phyloP scores from a whole-genome alignment of 1,139 yeast genomes.

The Diutina scorzettiae region DNA sequence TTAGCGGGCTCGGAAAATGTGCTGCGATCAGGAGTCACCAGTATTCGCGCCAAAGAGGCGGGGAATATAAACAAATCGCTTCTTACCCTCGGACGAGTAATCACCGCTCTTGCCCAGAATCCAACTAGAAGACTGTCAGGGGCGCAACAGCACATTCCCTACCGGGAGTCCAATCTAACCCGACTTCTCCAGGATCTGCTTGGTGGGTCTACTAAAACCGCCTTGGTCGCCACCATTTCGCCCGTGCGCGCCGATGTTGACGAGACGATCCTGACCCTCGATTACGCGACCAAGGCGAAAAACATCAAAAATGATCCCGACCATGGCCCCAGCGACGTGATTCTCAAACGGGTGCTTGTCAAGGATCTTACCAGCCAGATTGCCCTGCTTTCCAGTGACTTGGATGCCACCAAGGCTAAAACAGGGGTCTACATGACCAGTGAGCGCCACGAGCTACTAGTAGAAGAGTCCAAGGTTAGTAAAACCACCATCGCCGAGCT shows the following conservation, averaged over 20 bases:
- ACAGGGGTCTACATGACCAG: conserved; percentile 17
- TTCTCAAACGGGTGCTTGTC: conserved; percentile 47
- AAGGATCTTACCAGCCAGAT: conserved; percentile 47
- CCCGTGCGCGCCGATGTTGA: conserved; percentile 10
- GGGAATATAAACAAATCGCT: conserved; percentile 12
- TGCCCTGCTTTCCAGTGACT: conserved; percentile 43
- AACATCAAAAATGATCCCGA: conserved; percentile 45
- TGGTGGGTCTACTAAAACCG: conserved; percentile 12
- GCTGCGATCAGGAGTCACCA: conserved; percentile 10
- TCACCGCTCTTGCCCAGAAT: conserved; percentile 9
- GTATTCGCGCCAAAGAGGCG: conserved; percentile 11
- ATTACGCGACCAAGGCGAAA: conserved; percentile 12
- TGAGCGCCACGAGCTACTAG: conserved; percentile 8
- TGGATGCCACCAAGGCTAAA: conserved; percentile 47
- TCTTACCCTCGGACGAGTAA: conserved; percentile 11
- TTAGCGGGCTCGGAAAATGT: conserved; percentile 12
- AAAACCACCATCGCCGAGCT: conserved; percentile 2
- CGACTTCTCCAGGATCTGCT: conserved; percentile 11
- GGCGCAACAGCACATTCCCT: conserved; percentile 12
- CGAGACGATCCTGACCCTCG: conserved; percentile 11
- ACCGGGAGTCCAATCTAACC: conserved; percentile 11
- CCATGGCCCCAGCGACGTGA: conserved; percentile 22
- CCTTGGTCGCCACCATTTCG: conserved; percentile 11
- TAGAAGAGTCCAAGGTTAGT: background rate
- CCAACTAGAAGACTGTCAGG: background rate